Evolutionary conservation across 1,284 basidiomycete species (phyloP), one percentile per base, ranked within the genome.

Genomic region (Tylopilus sp.): DNA sequence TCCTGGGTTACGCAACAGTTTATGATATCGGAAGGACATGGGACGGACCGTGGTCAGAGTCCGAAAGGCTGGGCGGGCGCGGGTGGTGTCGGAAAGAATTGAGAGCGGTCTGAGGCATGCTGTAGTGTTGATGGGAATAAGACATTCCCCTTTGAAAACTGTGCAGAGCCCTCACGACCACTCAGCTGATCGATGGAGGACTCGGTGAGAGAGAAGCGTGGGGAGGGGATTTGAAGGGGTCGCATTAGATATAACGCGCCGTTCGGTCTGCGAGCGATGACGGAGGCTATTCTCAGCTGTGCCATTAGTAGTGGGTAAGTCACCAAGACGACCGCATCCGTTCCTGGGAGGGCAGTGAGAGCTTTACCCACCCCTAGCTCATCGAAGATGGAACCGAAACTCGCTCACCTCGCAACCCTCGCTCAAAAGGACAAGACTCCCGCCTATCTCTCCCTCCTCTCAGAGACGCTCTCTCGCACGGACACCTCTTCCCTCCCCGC

Each of bases 381-480:
- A n/a, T n/a, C 28, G 1, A 8, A 21, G 15, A 88, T 89, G 86
- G 84, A 90, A 43, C 63, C 65, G 46, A 82, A 78, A 67, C 75
- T 91, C 44, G 63, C 78, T 1, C 79, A 85, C 54, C 71, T 84
- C 44, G 71, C 78, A 0, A 61, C 78, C n/a, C 77, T 89, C 55
- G 73, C 70, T 46, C 90, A 92, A 69, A 92, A 90, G 61, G 89
- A 93, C 67, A 90, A 90, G 62, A 84, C 79, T 0, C 75, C 82
- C n/a, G 86, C 84, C 3, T 94, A 89, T 63, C 75, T 79, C 44
- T 73, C 76, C 10, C 74, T 83, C 35, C 77, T 84, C 52, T 71
- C 74, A 43, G 73, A 78, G 47, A 72, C 82, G 49, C 67, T 89
- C n/a, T 65, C 80, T 11, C 73, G 74, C 42, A 58, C 74, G 48